Base-by-base conservation (phyloP, 2,329 filamentous ascomycete species). In the Polychaeton citri region DNA sequence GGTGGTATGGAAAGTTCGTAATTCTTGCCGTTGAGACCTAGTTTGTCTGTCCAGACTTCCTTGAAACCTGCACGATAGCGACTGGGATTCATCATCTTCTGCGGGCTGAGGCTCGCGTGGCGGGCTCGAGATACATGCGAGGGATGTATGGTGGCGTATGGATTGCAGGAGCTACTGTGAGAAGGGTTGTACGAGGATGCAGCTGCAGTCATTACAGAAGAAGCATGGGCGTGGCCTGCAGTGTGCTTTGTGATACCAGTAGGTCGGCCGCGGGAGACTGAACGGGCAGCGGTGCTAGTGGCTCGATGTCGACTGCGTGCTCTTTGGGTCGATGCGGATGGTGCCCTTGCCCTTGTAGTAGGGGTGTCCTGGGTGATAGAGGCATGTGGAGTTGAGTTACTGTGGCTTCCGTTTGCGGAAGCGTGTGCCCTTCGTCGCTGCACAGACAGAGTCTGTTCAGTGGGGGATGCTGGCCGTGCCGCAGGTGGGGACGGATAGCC, bases 71-170 rank as follows among this genome's bases (percentile, higher is more conserved):
- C 45, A 9, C 57, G 57, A 43, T 60, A 62, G 38, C 66, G 62
- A 16, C 66, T 65, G 28, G 70, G 63, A 46, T 63, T 69, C 63
- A 71, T 71, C 63, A 74, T 68, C 47, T 66, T 72, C 30, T 66
- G 60, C 17, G 54, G 52, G 21, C 51, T 54, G 30, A 45, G 43
- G 44, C 51, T 53, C 37, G 39, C 34, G 38, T 52, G 53, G 37
- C 50, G 51, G 21, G 15, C 24, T 28, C 24, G 24, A 12, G 24
- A 28, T 28, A 15, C 24, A 28, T 28, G 24, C 24, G 24, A 28
- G 24, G 24, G 24, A 15, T 15, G 24, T 12, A 45, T 32, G n/a
- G 49, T 53, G 31, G 48, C 49, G 38, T 41, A 40, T 33, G 43
- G 37, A 30, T 43, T 45, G 31, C 38, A 30, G 43, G 38, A 36